phyloP scores from a whole-genome alignment of 192 early-diverging fungal genomes.

The Backusella sp. region DNA sequence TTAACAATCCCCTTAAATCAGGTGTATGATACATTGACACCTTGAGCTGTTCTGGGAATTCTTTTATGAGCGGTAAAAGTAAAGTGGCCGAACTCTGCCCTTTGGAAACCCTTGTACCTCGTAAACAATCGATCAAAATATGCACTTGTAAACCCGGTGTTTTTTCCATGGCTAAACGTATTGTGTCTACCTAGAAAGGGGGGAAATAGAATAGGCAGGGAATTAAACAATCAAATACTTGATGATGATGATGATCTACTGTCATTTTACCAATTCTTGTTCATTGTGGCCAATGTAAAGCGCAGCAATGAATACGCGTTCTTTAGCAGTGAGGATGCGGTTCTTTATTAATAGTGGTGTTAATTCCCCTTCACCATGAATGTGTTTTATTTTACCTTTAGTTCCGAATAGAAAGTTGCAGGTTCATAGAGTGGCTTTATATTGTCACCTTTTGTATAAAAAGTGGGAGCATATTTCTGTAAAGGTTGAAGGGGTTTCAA shows the following conservation, averaged over 20 bases:
- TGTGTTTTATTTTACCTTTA: slow-evolving; percentile 40
- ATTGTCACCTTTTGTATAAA: slow-evolving; percentile 37
- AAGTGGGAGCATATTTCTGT: slow-evolving; percentile 22
- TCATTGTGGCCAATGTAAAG: slow-evolving; percentile 89
- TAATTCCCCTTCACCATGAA: background rate
- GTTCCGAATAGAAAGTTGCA: slow-evolving; percentile 44
- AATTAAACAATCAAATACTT: background rate
- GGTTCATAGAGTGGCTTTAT: slow-evolving; percentile 42
- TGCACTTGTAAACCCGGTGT: slow-evolving; percentile 57
- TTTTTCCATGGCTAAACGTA: slow-evolving; percentile 56
- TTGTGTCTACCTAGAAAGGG: slow-evolving; percentile 47
- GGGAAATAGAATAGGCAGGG: background rate
- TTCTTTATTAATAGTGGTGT: slow-evolving; percentile 29
- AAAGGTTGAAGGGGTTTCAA: slow-evolving; percentile 22
- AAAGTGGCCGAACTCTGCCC: slow-evolving; percentile 67
- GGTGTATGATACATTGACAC: slow-evolving; percentile 90
- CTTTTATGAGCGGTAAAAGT: slow-evolving; percentile 59
- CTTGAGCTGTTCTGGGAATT: slow-evolving; percentile 61
- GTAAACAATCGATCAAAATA: slow-evolving; percentile 86
- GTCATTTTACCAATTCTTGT: slow-evolving; percentile 62
- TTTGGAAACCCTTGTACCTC: slow-evolving; percentile 69
- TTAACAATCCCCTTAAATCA: slow-evolving; percentile 65
- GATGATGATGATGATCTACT: background rate
- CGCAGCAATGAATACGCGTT: slow-evolving; percentile 79
- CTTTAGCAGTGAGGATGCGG: slow-evolving; percentile 67